These are phyloP conservation scores for Alternaria sp. DNA, from an alignment of 2,329 filamentous ascomycete species.

Conservation along the genomic window DNA sequence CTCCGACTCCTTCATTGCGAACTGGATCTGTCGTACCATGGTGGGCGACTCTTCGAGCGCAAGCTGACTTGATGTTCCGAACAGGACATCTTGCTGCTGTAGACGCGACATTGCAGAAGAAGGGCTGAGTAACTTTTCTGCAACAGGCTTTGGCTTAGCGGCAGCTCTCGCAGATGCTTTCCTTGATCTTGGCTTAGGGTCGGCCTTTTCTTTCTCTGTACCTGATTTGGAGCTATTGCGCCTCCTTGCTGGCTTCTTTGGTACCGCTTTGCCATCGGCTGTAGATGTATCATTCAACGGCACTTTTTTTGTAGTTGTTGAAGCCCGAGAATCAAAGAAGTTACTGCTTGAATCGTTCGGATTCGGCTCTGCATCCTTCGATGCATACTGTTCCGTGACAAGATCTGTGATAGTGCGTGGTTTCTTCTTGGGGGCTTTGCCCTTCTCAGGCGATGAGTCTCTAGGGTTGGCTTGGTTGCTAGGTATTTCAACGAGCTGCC, in stretches of 20 bases:
- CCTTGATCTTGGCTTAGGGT: conserved; percentile 31
- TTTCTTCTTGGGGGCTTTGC: conserved; percentile 51
- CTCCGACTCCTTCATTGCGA: conserved; percentile 48
- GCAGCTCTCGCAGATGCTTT: conserved; percentile 36
- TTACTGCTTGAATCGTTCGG: conserved; percentile 20
- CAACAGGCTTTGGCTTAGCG: conserved; percentile 38
- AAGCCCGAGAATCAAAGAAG: conserved; percentile 38
- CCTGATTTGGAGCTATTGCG: conserved; percentile 31
- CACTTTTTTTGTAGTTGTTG: conserved; percentile 31
- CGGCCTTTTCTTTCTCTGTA: conserved; percentile 26
- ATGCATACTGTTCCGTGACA: conserved; percentile 47
- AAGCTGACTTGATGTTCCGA: conserved; percentile 54
- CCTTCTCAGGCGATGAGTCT: conserved; percentile 42
- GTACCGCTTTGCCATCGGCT: conserved; percentile 11
- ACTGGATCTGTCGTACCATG: conserved; percentile 47
- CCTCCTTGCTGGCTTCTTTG: conserved; percentile 32
- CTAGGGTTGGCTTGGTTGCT: conserved; percentile 31
- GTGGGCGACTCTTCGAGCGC: conserved; percentile 50
- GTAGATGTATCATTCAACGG: conserved; percentile 37
- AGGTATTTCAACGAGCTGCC: conserved; percentile 39
- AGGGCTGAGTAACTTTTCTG: conserved; percentile 51
- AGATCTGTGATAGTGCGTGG: conserved; percentile 52
- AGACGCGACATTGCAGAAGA: conserved; percentile 38
- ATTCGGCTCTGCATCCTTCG: conserved; percentile 17
- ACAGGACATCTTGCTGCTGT: conserved; percentile 48